Evolutionary conservation across 345 rosid genomes (phyloP).

Genomic region (Pugionium cornutum): DNA sequence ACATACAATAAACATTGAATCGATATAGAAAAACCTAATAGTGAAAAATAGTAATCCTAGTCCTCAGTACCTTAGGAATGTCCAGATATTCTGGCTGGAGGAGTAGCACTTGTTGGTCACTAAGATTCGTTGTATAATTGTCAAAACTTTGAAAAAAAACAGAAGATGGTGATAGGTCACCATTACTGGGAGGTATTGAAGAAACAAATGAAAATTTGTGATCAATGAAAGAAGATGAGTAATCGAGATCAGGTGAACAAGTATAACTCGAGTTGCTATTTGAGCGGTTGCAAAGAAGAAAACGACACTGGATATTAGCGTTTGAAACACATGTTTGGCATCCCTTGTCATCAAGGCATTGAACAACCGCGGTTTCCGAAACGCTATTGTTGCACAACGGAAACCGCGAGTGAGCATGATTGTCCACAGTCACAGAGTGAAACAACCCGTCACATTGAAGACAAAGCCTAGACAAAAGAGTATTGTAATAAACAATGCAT

Average conservation of each 20-base stretch:
- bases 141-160: constrained; percentile 6
- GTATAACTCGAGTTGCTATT: neutral
- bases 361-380: constrained; percentile 7
- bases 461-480: constrained; percentile 25
- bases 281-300: neutral
- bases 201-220: neutral
- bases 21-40: neutral
- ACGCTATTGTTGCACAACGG: constrained; percentile 15
- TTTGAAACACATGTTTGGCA: constrained; percentile 26
- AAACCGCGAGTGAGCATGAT: constrained; percentile 10
- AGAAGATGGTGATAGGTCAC: constrained; percentile 9
- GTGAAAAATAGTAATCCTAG: neutral
- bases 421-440: constrained; percentile 6
- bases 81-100: constrained; percentile 5
- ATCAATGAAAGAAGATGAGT: constrained; percentile 15
- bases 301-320: no score
- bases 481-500: neutral
- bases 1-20: neutral
- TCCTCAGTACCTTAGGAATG: constrained; percentile 16
- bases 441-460: constrained; percentile 12
- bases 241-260: constrained; percentile 24
- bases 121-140: constrained; percentile 12
- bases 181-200: neutral
- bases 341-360: constrained; percentile 9
- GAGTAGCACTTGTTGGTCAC: constrained; percentile 14